Evolutionary conservation across 768 basidiomycete species (phyloP).

Genomic region (Tulasnella sp.): DNA sequence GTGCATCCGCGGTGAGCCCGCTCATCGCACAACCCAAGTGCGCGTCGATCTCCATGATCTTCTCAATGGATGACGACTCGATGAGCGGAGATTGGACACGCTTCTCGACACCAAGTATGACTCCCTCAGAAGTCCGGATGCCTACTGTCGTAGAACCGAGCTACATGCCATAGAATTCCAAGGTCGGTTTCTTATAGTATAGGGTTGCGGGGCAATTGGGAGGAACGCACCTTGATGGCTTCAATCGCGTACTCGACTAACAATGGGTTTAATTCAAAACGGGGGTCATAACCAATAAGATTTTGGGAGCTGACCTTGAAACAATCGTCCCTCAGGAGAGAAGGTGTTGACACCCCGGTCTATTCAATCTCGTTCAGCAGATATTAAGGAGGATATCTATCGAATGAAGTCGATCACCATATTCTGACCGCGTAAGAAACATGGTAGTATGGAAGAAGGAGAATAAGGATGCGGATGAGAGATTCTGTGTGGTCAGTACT

Average conservation of each 20-base stretch:
- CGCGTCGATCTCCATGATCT: conserved; percentile 98
- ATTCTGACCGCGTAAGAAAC: conserved; percentile 94
- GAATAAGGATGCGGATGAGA: background rate
- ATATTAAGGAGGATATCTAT: background rate
- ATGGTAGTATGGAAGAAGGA: conserved; percentile 31
- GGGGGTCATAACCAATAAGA: background rate
- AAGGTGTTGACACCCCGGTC: conserved; percentile 99
- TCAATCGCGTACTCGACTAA: conserved; percentile 99
- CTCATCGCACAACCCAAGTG: conserved; percentile 99
- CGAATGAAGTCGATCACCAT: conserved; percentile 40
- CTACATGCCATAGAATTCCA: conserved; percentile 32
- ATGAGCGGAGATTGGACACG: conserved; percentile 94
- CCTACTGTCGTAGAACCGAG: conserved; percentile 97
- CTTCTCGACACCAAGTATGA: conserved; percentile 94
- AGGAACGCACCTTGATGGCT: conserved; percentile 75
- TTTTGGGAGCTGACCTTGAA: conserved; percentile 63
- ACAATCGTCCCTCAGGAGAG: conserved; percentile 95
- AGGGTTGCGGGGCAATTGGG: background rate
- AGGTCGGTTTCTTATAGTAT: background rate
- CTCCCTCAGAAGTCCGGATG: conserved; percentile 79
- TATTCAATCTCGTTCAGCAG: conserved; percentile 23
- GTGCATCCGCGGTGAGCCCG: conserved; percentile 85
- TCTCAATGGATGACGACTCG: conserved; percentile 92
- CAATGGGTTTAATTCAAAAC: conserved; percentile 10
- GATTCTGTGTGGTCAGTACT: background rate